Evolutionary conservation across 129 eudicot genomes (phyloP).

Genomic region (Saposhnikovia divaricata): DNA sequence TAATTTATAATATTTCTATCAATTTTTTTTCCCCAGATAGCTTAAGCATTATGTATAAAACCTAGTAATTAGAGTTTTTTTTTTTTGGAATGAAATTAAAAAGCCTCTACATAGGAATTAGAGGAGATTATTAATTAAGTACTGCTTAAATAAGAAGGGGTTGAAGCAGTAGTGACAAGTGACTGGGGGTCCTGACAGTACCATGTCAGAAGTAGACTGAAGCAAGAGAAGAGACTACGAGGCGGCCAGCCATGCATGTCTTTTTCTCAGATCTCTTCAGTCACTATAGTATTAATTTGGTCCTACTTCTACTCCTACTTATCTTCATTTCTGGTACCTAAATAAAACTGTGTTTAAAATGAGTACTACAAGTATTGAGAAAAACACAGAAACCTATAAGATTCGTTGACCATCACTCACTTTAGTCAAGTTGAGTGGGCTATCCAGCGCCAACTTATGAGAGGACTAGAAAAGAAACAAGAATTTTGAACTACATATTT

Average conservation of each 20-base stretch:
- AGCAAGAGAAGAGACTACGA: slow-evolving; percentile 26
- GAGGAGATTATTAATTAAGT: background rate
- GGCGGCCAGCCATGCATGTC: slow-evolving; percentile 37
- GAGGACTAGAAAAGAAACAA: too few relatives aligned
- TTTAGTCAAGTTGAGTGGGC: slow-evolving; percentile 32
- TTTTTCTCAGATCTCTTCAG: slow-evolving; percentile 2
- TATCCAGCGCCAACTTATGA: background rate
- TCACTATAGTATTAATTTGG: background rate
- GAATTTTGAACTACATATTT: too few relatives aligned
- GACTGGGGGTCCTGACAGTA: slow-evolving; percentile 17
- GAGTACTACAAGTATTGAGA: background rate
- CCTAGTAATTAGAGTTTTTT: too few relatives aligned
- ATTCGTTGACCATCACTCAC: slow-evolving; percentile 25
- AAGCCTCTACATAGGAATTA: background rate
- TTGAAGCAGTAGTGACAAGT: background rate
- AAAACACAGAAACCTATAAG: slow-evolving; percentile 20
- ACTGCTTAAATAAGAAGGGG: too few relatives aligned
- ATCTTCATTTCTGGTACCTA: background rate
- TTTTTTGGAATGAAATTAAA: too few relatives aligned
- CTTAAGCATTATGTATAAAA: too few relatives aligned
- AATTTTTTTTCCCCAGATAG: too few relatives aligned
- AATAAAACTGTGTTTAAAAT: background rate
- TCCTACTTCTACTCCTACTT: background rate
- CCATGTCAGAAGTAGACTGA: slow-evolving; percentile 32
- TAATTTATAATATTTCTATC: too few relatives aligned